phyloP scores from a whole-genome alignment of 768 basidiomycete species.

The Russula olivacea region DNA sequence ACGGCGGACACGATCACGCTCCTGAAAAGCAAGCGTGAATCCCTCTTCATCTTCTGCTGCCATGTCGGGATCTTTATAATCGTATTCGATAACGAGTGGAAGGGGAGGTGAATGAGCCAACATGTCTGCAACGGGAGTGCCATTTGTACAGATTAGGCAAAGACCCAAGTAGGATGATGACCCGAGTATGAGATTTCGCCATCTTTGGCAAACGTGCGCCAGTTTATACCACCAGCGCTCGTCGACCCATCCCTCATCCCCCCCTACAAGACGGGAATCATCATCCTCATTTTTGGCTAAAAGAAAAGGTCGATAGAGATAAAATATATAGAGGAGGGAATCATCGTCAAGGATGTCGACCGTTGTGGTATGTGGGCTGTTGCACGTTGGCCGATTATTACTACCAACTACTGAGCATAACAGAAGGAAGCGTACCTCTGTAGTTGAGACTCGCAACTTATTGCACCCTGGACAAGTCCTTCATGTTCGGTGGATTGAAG shows the following conservation, averaged over 20 bases:
- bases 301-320: background rate
- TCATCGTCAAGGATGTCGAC: background rate
- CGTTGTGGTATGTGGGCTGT: background rate
- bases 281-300: background rate
- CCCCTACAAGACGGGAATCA: background rate
- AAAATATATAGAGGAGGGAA: background rate
- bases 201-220: background rate
- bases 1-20: background rate
- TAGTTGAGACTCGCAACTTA: no score
- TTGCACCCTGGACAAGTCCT: no score
- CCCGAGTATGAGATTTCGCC: background rate
- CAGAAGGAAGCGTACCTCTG: no score
- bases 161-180: background rate
- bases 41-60: background rate
- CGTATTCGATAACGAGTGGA: background rate
- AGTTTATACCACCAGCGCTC: background rate
- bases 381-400: no score
- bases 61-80: background rate
- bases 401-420: no score
- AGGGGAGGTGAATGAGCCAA: background rate
- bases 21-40: background rate
- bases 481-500: no score
- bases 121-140: background rate
- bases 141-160: background rate
- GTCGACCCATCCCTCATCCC: background rate